phyloP scores from a whole-genome alignment of 495 filamentous ascomycete species.

The Lasiosphaeria hispida region DNA sequence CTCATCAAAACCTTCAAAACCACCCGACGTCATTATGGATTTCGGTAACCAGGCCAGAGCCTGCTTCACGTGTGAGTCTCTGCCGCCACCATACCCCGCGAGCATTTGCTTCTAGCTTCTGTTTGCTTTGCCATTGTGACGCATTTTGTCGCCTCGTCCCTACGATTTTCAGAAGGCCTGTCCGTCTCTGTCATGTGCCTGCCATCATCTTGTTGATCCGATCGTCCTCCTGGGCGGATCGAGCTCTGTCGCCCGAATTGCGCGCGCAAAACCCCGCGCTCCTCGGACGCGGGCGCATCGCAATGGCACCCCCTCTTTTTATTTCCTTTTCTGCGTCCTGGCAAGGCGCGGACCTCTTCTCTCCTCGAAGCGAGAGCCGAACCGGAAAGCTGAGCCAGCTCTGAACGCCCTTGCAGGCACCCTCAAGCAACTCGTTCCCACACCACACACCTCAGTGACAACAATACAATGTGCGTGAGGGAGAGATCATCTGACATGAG shows the following conservation, averaged over 20 bases:
- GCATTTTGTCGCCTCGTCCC: conserved; percentile 14
- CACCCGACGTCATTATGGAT: conserved; percentile 36
- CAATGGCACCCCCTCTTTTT: neutral
- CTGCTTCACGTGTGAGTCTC: conserved; percentile 52
- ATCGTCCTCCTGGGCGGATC: no score
- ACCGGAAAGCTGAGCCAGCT: conserved; percentile 17
- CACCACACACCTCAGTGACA: conserved; percentile 21
- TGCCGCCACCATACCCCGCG: conserved; percentile 11
- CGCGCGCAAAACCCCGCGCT: neutral
- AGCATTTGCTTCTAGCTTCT: conserved; percentile 19
- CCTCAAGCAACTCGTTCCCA: conserved; percentile 7
- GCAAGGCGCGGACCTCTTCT: neutral
- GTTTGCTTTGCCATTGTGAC: conserved; percentile 24
- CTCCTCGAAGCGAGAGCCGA: conserved; percentile 10
- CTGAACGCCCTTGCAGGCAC: conserved; percentile 14
- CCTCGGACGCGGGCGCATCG: neutral
- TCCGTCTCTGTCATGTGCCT: no score
- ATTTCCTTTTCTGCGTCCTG: neutral
- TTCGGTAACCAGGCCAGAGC: conserved; percentile 35
- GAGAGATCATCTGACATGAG: conserved; percentile 44
- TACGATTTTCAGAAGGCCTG: neutral
- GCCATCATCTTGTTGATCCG: no score
- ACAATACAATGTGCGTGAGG: conserved; percentile 30
- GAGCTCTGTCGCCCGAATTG: neutral
- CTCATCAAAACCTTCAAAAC: conserved; percentile 5